These are phyloP conservation scores for Lachancea sp. DNA, from an alignment of 805 yeast species.

Conservation along the genomic window DNA sequence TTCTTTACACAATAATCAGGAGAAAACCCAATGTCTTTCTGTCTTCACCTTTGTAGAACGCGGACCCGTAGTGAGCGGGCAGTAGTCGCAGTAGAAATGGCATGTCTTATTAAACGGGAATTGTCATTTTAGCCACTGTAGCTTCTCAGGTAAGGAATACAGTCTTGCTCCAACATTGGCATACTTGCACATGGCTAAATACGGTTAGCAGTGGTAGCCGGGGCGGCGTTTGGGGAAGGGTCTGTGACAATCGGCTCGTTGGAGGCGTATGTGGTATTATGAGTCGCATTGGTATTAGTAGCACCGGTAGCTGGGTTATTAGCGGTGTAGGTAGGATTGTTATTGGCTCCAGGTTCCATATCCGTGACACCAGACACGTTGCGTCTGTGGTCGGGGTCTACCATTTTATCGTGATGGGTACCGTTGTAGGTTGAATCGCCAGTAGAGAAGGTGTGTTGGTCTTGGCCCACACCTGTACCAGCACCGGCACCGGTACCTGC, in stretches of 20 bases:
- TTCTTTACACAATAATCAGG: too few relatives aligned
- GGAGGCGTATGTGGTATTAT: constrained; percentile 3
- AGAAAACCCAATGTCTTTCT: too few relatives aligned
- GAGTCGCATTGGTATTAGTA: background rate
- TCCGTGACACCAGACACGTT: constrained; percentile 7
- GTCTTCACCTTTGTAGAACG: too few relatives aligned
- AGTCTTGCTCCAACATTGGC: too few relatives aligned
- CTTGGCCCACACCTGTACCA: constrained; percentile 6
- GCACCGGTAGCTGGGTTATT: background rate
- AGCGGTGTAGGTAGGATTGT: background rate
- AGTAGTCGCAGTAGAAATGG: too few relatives aligned
- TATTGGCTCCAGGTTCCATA: constrained; percentile 1
- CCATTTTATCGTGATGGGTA: constrained; percentile 6
- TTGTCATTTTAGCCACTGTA: background rate
- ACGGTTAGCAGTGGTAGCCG: background rate
- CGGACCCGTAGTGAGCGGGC: too few relatives aligned
- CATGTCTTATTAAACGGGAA: background rate
- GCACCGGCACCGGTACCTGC: background rate
- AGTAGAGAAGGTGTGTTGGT: constrained; percentile 10
- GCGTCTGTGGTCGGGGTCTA: constrained; percentile 6
- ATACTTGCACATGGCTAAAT: background rate
- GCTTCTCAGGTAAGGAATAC: too few relatives aligned
- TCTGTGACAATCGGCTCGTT: constrained; percentile 4
- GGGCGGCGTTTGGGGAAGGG: background rate
- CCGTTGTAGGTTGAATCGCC: constrained; percentile 9